Evolutionary conservation across 1,139 yeast genomes (phyloP).

Genomic region (Protomyces pachydermus): DNA sequence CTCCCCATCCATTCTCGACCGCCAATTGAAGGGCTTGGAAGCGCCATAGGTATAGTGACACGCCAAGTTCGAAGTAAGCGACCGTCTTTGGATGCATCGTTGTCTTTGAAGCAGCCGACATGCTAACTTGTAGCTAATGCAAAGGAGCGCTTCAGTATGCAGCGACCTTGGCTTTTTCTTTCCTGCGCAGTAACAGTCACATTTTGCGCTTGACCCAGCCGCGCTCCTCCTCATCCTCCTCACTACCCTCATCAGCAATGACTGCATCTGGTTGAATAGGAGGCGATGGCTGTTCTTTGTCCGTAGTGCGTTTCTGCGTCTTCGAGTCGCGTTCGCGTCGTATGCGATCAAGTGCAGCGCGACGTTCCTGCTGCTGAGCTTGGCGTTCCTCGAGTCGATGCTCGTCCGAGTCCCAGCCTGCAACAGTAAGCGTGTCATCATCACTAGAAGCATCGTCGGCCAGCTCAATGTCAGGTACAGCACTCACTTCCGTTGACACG

Average conservation of each 20-base stretch:
- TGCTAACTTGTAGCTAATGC: background rate
- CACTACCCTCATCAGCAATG: background rate
- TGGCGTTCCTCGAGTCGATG: slow-evolving; percentile 8
- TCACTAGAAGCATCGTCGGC: background rate
- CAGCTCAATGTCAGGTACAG: background rate
- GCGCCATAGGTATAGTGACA: slow-evolving; percentile 23
- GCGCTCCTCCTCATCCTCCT: background rate
- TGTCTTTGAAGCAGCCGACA: slow-evolving; percentile 4
- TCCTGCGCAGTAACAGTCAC: background rate
- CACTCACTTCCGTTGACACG: background rate
- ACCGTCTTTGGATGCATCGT: slow-evolving; percentile 6
- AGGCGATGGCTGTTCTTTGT: background rate
- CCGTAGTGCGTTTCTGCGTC: background rate
- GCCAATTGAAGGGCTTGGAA: slow-evolving; percentile 91
- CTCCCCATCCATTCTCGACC: slow-evolving; percentile 97
- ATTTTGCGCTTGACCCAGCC: background rate
- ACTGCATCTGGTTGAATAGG: background rate
- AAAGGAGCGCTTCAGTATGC: background rate
- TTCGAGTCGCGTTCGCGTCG: background rate
- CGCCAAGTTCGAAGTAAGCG: slow-evolving; percentile 23
- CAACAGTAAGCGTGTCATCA: slow-evolving; percentile 1
- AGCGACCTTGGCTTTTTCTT: background rate
- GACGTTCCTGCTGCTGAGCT: slow-evolving; percentile 7
- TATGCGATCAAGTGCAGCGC: slow-evolving; percentile 2
- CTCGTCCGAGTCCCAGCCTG: slow-evolving; percentile 5